Evolutionary conservation across 78 protist genomes (phyloP), one percentile per base, ranked within the genome.

Genomic region (Monosiga brevicollis): DNA sequence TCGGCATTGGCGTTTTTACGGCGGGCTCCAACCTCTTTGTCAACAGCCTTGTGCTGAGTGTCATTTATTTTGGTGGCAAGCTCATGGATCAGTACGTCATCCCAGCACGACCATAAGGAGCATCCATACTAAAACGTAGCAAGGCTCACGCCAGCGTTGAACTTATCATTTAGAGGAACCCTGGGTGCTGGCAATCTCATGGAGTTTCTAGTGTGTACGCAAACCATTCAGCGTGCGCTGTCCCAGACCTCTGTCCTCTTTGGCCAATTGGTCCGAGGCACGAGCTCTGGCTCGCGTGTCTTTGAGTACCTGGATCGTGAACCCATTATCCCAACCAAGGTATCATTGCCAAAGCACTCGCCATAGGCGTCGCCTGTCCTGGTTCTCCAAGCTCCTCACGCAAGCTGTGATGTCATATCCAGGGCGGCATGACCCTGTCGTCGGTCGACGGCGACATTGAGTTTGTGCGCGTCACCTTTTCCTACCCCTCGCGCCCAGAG

Each of bases 401-500:
- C n/a, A n/a, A n/a, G n/a, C n/a, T n/a, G n/a, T n/a, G n/a, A n/a
- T n/a, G n/a, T n/a, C n/a, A n/a, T n/a, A n/a, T 54, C 70, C 32
- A 54, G 6, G 32, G 76, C 76, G 76, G 76, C 76, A 0, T 32
- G 76, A 10, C 1, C 29, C 22, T 34, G 76, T 38, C 0, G 23
- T 2, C 1, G 20, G 40, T 76, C 22, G 6, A 1, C n/a, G 80
- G 80, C n/a, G 62, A 23, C 35, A 76, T 76, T 29, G 35, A 9
- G n/a, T 76, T 76, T 29, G 62, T 25, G 15, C 1, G 29, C 80
- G 80, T 76, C 80, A 2, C 43, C 29, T 76, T 76, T 35, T 1
- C 62, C 29, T 76, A 76, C 55, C 62, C 80, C 34, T 0, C 94
- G 20, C 82, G 94, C 32, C 54, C 72, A 42, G 88, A 93, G 49